Conservation (phyloP, 2,329 filamentous ascomycete species). For the Furcasterigmium sp. region DNA sequence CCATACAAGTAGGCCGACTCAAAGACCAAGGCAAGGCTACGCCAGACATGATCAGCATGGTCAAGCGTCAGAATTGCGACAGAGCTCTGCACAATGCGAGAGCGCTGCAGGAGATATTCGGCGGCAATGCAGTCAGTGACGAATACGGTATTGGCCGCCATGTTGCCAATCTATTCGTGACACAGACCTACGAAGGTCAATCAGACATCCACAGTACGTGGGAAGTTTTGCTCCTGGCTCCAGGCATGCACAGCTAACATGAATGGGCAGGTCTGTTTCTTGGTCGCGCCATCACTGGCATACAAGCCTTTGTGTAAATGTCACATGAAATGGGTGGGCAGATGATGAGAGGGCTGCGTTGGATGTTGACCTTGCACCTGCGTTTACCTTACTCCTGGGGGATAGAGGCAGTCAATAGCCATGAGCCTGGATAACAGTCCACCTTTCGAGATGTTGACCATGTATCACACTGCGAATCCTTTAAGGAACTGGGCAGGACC, state of each 20-base stretch:
- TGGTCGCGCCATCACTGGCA: slow-evolving; percentile 63
- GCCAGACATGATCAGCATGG: slow-evolving; percentile 95
- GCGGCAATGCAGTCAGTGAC: slow-evolving; percentile 95
- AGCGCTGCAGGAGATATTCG: slow-evolving; percentile 88
- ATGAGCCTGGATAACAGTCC: no score
- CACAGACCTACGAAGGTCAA: slow-evolving; percentile 97
- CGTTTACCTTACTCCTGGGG: no score
- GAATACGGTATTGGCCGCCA: slow-evolving; percentile 94
- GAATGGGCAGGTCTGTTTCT: slow-evolving; percentile 56
- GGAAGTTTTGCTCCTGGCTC: no score
- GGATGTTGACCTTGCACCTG: no score
- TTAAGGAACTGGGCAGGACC: no score
- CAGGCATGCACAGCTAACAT: slow-evolving; percentile 15
- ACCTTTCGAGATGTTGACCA: no score
- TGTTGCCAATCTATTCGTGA: slow-evolving; percentile 93
- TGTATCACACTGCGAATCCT: no score
- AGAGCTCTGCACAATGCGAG: slow-evolving; percentile 75
- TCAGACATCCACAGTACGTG: slow-evolving; percentile 92
- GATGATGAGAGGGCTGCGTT: no score
- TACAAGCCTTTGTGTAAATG: slow-evolving; percentile 72
- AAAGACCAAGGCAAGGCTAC: slow-evolving; percentile 86
- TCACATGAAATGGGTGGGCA: no score
- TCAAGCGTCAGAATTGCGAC: slow-evolving; percentile 98
- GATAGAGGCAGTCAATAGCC: no score
- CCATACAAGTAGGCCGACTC: slow-evolving; percentile 83